A percentile compares a stretch with the other conserved stretches of the same genome.
Conservation (phyloP, 1,139 yeast species). For the Magnusiomyces tetraspermus region DNA sequence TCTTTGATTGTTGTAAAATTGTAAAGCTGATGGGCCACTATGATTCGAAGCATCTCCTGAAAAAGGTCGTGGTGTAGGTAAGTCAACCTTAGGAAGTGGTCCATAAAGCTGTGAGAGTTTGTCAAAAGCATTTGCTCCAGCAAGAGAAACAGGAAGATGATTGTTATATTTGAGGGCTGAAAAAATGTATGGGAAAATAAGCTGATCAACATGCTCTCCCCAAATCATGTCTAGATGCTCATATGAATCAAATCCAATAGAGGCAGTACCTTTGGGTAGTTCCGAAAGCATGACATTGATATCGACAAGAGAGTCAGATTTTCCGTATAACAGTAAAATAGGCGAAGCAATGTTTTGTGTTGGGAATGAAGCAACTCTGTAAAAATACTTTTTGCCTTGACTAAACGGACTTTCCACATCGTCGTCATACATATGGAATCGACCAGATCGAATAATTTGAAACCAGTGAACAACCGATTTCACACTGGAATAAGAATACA, state of each 20-base stretch:
- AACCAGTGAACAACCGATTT: constrained; percentile 95
- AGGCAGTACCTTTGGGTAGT: constrained; percentile 37
- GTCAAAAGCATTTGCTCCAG: neutral
- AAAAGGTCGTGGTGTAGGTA: too few species aligned
- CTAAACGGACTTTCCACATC: constrained; percentile 24
- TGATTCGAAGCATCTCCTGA: too few species aligned
- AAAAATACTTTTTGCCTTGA: constrained; percentile 37
- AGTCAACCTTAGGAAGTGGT: neutral
- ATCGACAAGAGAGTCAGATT: constrained; percentile 73
- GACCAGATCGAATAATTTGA: constrained; percentile 72
- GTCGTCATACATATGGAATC: constrained; percentile 86
- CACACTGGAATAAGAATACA: constrained; percentile 84
- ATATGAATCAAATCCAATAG: constrained; percentile 45
- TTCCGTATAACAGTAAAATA: constrained; percentile 69
- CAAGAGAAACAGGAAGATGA: neutral
- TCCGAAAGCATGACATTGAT: constrained; percentile 61
- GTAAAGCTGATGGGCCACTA: too few species aligned
- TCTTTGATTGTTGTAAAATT: too few species aligned
- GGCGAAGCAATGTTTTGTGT: constrained; percentile 60
- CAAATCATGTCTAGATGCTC: constrained; percentile 88
- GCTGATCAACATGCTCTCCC: constrained; percentile 59
- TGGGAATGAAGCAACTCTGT: constrained; percentile 57
- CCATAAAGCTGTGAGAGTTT: neutral
- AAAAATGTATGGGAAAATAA: constrained; percentile 46
- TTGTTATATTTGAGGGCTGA: constrained; percentile 19